Base-by-base conservation (phyloP, 257 asterid species). In the Eucommia ulmoides region DNA sequence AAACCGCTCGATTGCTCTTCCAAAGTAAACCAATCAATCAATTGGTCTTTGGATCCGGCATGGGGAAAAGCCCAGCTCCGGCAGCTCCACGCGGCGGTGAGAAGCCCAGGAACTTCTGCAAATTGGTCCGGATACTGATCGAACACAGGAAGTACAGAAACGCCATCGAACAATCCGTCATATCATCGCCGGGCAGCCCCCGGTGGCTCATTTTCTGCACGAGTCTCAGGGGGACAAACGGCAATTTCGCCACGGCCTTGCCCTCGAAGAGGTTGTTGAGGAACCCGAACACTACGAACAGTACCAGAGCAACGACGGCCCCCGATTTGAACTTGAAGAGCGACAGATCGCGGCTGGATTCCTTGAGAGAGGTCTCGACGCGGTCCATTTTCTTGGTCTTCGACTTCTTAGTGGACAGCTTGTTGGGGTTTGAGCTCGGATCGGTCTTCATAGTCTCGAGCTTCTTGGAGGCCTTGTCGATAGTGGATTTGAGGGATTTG, bases 131-230 rank as follows among this genome's bases (percentile, higher is more conserved):
- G 24, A 91, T 83, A 60, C 99, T 83, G 50, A 91, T 73, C 53
- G 99, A 91, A 58, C 99, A 91, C 61, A 91, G 23, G 1, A 91
- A 58, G 23, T 91, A 91, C 76, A 91, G 33, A 62, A 91, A 91
- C 25, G 96, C 94, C 96, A 91, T 91, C 9, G 96, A 91, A 49
- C 98, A 91, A 75, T 91, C 98, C 41, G 96, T 91, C 98, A 80
- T 78, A 47, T 91, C 98, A 20, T 74, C 75, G 51, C 98, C 98
- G 5, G 70, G 23, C 74, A 91, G 72, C 7, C 98, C 98, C 33
- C 98, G 74, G 33, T 91, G 98, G 62, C 94, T 82, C 98, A 91
- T 91, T 89, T 91, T 91, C 88, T 91, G 98, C 26, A 91, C 83
- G 63, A 91, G 33, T 33, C 51, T 59, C 0, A 85, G 67, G 17